Evolutionary conservation across 2,329 filamentous ascomycete species (phyloP), one percentile per base, ranked within the genome.

Genomic region (Aspergillus tamarii): DNA sequence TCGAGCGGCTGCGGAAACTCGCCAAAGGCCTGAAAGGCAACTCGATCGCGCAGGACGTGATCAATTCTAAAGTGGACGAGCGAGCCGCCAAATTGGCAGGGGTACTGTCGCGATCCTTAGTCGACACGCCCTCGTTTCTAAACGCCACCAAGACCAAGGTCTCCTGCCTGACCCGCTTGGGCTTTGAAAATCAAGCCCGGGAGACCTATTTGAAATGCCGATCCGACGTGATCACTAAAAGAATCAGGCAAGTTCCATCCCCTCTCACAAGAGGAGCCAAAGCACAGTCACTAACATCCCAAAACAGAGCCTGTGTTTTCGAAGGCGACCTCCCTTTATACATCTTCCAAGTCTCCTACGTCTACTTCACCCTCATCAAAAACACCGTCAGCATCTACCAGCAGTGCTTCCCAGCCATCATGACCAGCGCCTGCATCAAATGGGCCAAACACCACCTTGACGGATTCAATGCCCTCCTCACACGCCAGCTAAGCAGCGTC

Each of bases 401-500:
- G 82, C 79, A 81, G 59, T 96, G 93, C 76, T 98, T 98, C 75
- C 90, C 93, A 12, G 86, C 92, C 30, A 84, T 89, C 16, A 92
- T 95, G 83, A 96, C 95, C 86, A 96, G 93, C 72, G 93, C 94
- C 0, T 96, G 93, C 71, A 94, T 99, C 72, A 96, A 94, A 75
- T 99, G 95, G 95, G 94, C 93, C n/a, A 98, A 97, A 78, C 91
- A 95, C 71, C 89, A 96, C 75, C 88, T 98, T 1, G 94, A 97
- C 71, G 89, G 89, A 2, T 98, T 98, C 83, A 98, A 97, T 72
- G 85, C 84, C 53, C 88, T 95, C 57, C 83, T 99, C 43, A 88
- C 86, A 41, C 85, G 94, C 64, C 95, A 98, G 79, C 82, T 99
- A 65, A 96, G 93, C 79, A 93, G 91, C 74, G 91, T 95, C 2